phyloP scores from a whole-genome alignment of 2,329 filamentous ascomycete genomes.

The Arthrobotrys musiformis region DNA sequence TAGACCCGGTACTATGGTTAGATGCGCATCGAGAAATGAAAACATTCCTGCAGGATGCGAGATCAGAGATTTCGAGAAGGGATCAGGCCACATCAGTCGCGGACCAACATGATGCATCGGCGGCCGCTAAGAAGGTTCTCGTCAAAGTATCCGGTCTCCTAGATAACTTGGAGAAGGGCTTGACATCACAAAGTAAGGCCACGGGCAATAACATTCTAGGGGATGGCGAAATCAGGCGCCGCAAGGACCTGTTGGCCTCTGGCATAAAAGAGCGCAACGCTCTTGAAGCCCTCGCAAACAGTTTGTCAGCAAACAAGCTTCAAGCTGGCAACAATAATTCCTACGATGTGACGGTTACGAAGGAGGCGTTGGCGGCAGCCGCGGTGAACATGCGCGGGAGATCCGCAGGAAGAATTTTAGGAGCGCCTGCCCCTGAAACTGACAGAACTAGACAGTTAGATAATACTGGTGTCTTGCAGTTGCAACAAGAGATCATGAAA shows the following conservation, averaged over 20 bases:
- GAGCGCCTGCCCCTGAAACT: constrained; percentile 78
- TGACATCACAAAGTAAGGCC: constrained; percentile 14
- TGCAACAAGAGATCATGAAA: constrained; percentile 78
- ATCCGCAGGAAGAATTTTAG: constrained; percentile 73
- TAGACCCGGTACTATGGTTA: constrained; percentile 77
- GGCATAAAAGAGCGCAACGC: constrained; percentile 79
- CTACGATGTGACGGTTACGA: constrained; percentile 14
- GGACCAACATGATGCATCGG: constrained; percentile 73
- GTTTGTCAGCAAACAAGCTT: constrained; percentile 66
- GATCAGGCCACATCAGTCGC: constrained; percentile 71
- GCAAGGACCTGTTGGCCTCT: constrained; percentile 75
- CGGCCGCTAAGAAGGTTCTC: constrained; percentile 78
- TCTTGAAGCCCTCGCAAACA: constrained; percentile 77
- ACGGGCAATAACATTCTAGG: constrained; percentile 27
- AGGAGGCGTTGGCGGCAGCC: constrained; percentile 58
- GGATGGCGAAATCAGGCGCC: constrained; percentile 74
- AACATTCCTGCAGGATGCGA: constrained; percentile 73
- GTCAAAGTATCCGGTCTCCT: constrained; percentile 75
- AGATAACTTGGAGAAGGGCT: constrained; percentile 56
- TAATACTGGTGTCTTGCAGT: constrained; percentile 76
- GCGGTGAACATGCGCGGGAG: constrained; percentile 40
- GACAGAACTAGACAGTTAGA: constrained; percentile 80
- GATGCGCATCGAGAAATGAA: constrained; percentile 81
- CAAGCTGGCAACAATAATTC: constrained; percentile 58
- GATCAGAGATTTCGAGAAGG: constrained; percentile 73